Percentiles rank a stretch among this genome's conserved stretches.
Evolutionary conservation across 169 alveolate genomes (phyloP).

Genomic region (Plasmodium vinckei): DNA sequence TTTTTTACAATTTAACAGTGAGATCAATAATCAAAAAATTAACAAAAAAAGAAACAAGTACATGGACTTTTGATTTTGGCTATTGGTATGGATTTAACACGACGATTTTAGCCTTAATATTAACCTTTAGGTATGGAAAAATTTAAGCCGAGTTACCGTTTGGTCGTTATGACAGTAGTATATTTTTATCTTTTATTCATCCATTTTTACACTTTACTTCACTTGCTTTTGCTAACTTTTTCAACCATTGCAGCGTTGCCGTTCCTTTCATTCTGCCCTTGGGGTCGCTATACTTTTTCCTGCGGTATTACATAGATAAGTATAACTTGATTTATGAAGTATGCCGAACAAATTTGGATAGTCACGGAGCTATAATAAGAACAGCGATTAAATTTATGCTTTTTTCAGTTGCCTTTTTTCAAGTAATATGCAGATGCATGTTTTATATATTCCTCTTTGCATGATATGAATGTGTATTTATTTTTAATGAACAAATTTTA

Average conservation of each 20-base stretch:
- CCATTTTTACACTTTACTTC: not conserved
- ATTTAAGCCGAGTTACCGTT: no score
- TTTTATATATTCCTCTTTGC: not conserved
- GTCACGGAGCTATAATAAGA: constrained; percentile 82
- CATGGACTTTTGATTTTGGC: constrained; percentile 84
- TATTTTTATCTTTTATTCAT: not conserved
- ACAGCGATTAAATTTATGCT: constrained; percentile 86
- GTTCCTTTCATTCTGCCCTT: constrained; percentile 81
- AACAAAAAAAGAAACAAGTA: constrained; percentile 57
- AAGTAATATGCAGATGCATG: constrained; percentile 7
- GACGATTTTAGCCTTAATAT: constrained; percentile 82
- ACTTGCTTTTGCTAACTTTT: not conserved
- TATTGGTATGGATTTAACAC: constrained; percentile 88
- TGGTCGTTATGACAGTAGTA: no score
- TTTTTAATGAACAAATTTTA: not conserved
- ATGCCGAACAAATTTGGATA: constrained; percentile 82
- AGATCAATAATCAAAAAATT: constrained; percentile 46
- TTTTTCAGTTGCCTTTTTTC: constrained; percentile 82
- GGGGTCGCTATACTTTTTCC: constrained; percentile 83
- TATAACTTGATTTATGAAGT: constrained; percentile 82
- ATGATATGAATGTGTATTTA: not conserved
- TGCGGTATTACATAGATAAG: constrained; percentile 85
- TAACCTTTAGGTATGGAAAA: constrained; percentile 81
- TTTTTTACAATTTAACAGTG: not conserved
- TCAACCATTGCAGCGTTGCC: constrained; percentile 36